Evolutionary conservation across 768 basidiomycete genomes (phyloP), one percentile per base, ranked within the genome.

Genomic region (Sarcodon aspratus): DNA sequence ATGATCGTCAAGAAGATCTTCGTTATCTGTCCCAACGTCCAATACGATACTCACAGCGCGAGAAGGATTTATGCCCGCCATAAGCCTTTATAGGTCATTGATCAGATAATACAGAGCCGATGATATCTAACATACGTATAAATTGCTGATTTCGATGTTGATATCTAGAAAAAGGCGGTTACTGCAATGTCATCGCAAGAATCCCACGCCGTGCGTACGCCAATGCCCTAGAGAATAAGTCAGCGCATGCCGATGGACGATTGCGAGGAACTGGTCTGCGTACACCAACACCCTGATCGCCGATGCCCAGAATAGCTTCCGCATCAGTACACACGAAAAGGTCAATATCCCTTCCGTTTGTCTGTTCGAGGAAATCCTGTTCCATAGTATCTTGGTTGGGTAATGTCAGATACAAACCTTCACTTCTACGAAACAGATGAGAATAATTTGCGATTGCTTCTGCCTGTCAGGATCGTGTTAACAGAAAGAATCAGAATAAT

Each of bases 371-470:
- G 57, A 86, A 86, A 52, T 82, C 80, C 52, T 80, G 72, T 56
- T 89, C 85, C 82, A 91, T 89, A 7, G 69, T 62, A 38, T 86
- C 77, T 52, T 70, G 66, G 52, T 81, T 62, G 0, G 75, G 66
- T 52, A 79, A 80, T 1, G 79, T 73, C 9, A 93, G 66, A 61
- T 76, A 93, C 27, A 92, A 57, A 0, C 91, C 88, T 56, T 90
- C 85, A 48, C 81, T 79, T 47, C 85, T 67, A 34, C 91, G 70
- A 65, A 87, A 93, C 4, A 92, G 69, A 60, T 88, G 85, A 0
- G 89, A 92, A 60, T 92, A 93, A 49, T 84, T 76, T 9, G 81
- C 68, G 49, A 92, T 91, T 0, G 89, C 89, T 44, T 89, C 82
- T 5, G 82, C 85, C 78, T 89, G 57, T 9, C 52, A 52, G 36